Evolutionary conservation across 2,329 filamentous ascomycete genomes (phyloP).

Genomic region (Botryotinia convoluta): DNA sequence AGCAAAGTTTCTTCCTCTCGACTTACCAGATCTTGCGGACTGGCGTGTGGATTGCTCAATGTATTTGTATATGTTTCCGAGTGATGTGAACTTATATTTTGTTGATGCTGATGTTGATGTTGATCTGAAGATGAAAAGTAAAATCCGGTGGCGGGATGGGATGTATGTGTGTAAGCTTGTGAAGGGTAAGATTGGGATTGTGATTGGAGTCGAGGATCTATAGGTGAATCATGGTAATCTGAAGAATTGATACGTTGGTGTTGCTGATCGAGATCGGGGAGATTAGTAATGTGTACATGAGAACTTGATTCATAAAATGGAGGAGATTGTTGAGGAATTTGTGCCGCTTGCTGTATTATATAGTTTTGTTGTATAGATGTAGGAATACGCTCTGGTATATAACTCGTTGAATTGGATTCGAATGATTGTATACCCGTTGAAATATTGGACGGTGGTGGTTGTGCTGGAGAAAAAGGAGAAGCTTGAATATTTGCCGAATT

Average conservation of each 20-base stretch:
- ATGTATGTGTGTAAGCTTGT: neutral
- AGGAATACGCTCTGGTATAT: neutral
- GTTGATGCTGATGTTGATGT: neutral
- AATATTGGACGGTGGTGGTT: neutral
- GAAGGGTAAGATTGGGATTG: neutral
- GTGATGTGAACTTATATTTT: neutral
- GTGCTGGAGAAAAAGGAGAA: neutral
- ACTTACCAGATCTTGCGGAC: neutral
- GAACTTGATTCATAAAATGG: neutral
- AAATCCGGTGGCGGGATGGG: neutral
- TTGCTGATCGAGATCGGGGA: neutral
- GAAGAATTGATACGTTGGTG: neutral
- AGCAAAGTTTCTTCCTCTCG: neutral
- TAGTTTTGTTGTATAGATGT: neutral
- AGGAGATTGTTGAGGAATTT: neutral
- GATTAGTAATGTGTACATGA: neutral
- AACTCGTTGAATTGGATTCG: neutral
- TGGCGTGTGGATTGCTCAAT: neutral
- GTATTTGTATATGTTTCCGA: neutral
- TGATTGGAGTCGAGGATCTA: neutral
- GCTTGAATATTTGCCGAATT: neutral
- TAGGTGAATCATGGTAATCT: neutral
- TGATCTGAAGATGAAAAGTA: slow-evolving; percentile 6
- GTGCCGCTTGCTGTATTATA: neutral
- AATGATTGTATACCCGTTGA: neutral